Conservation (phyloP, 148 eudicot genomes). For the Camellia japonica region DNA sequence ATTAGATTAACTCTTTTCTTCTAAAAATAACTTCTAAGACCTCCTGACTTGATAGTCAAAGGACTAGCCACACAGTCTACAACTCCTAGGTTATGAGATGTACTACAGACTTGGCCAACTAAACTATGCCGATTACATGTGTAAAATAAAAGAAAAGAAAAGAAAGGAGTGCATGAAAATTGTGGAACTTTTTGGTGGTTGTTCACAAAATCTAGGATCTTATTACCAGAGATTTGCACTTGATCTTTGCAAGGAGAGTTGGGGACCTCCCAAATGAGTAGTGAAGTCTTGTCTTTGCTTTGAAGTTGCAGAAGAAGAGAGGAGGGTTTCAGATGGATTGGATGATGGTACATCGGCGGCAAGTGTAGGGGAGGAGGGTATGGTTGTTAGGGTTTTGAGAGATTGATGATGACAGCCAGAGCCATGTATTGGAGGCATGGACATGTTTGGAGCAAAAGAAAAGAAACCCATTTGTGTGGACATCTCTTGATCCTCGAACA, state of each 20-base stretch:
- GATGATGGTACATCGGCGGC: not conserved
- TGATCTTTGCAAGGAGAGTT: slow-evolving; percentile 47
- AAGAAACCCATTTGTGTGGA: slow-evolving; percentile 46
- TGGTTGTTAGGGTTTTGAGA: slow-evolving; percentile 23
- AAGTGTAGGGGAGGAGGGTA: not conserved
- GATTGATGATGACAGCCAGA: slow-evolving; percentile 23
- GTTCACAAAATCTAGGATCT: not conserved
- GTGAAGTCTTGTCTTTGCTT: slow-evolving; percentile 27
- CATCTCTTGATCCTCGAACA: slow-evolving; percentile 43
- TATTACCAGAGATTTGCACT: slow-evolving; percentile 46
- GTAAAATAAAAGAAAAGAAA: too few relatives aligned
- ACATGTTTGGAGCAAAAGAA: slow-evolving; percentile 35
- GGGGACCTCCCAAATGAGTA: slow-evolving; percentile 34
- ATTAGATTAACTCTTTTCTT: too few relatives aligned
- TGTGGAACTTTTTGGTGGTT: slow-evolving; percentile 6
- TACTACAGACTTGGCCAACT: too few relatives aligned
- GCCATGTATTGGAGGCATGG: slow-evolving; percentile 14
- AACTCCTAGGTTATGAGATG: too few relatives aligned
- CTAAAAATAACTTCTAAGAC: too few relatives aligned
- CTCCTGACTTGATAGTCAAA: too few relatives aligned
- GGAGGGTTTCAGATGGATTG: slow-evolving; percentile 14
- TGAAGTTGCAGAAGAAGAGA: slow-evolving; percentile 28
- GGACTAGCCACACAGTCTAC: too few relatives aligned
- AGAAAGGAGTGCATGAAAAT: not conserved
- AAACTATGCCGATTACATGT: too few relatives aligned